Conservation (phyloP, 2,329 filamentous ascomycete species). For the Aspergillus sp. region DNA sequence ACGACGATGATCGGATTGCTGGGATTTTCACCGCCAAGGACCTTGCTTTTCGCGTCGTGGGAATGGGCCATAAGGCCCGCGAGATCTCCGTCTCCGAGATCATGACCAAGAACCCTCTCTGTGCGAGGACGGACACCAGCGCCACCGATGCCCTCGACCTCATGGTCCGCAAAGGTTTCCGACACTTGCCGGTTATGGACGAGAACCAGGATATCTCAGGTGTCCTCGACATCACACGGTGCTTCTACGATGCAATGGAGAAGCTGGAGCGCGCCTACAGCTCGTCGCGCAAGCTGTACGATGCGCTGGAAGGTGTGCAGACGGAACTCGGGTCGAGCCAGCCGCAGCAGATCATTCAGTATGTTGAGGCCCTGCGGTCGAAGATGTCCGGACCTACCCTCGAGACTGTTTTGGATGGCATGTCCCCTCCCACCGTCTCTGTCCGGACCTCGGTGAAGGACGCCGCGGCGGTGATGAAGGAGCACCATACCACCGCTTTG, state of each 20-base stretch:
- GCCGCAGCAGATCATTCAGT: constrained; percentile 97
- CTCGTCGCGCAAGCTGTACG: constrained; percentile 95
- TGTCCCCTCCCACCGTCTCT: constrained; percentile 87
- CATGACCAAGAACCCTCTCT: constrained; percentile 99
- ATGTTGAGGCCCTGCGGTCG: constrained; percentile 84
- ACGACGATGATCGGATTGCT: constrained; percentile 94
- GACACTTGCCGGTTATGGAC: constrained; percentile 97
- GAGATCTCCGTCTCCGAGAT: constrained; percentile 93
- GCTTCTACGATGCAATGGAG: constrained; percentile 99
- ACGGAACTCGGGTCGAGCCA: constrained; percentile 92
- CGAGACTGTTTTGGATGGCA: constrained; percentile 84
- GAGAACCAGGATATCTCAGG: constrained; percentile 99
- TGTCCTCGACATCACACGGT: constrained; percentile 97
- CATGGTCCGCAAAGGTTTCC: constrained; percentile 97
- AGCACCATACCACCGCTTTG: constrained; percentile 94
- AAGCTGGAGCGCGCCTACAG: constrained; percentile 96
- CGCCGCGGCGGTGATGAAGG: constrained; percentile 92
- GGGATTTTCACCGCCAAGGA: constrained; percentile 99
- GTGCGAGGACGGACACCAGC: constrained; percentile 93
- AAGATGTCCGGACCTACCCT: constrained; percentile 98
- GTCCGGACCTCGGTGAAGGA: constrained; percentile 95
- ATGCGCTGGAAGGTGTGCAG: constrained; percentile 94
- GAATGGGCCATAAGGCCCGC: constrained; percentile 76
- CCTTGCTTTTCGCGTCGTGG: constrained; percentile 92
- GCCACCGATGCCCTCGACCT: constrained; percentile 94